Base-by-base conservation (phyloP, 495 filamentous ascomycete genomes). In the Aspergillus affinis region DNA sequence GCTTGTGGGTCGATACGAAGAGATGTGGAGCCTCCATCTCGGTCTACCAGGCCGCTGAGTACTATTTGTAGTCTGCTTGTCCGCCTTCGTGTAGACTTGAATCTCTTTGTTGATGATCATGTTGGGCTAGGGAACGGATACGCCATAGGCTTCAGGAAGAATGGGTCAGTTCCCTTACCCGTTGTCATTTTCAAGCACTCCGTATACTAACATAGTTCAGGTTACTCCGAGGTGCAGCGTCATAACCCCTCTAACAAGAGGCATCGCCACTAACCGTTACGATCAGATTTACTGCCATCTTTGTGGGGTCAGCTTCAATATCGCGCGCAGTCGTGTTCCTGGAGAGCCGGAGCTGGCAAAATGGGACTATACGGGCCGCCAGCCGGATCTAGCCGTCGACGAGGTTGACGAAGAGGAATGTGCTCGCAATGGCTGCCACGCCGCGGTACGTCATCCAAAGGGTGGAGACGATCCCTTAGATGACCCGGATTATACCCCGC, bases 231-330 rank as follows among this genome's bases (percentile, higher is more conserved):
- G 47, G 59, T 51, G 51, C n/a, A 6, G 19, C 44, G 13, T 2
- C 23, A 12, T n/a, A n/a, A 23, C 30, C 13, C 0, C 2, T 5
- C 8, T n/a, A 0, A 17, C 10, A 6, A 17, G 23, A 7, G 29
- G 17, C 3, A 8, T 30, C 23, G 30, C 10, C 26, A 10, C 49
- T 51, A n/a, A 44, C 48, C 6, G 49, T 29, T 27, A 12, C 23
- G 18, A 15, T 45, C 23, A 69, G 67, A 19, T 63, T 1, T 52
- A 57, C 29, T 71, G 68, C 58, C 59, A 65, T 50, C 18, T 71
- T 12, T 73, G 68, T 54, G 66, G 66, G 2, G 70, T 72, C 36
- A 71, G 68, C 56, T 72, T 71, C 59, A 69, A 69, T 23, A 65
- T 72, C 47, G 53, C 52, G 15, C 59, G 68, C 7, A 45, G 58